Evolutionary conservation across 768 basidiomycete genomes (phyloP).

Genomic region (Phylloporus rhodoxanthus): DNA sequence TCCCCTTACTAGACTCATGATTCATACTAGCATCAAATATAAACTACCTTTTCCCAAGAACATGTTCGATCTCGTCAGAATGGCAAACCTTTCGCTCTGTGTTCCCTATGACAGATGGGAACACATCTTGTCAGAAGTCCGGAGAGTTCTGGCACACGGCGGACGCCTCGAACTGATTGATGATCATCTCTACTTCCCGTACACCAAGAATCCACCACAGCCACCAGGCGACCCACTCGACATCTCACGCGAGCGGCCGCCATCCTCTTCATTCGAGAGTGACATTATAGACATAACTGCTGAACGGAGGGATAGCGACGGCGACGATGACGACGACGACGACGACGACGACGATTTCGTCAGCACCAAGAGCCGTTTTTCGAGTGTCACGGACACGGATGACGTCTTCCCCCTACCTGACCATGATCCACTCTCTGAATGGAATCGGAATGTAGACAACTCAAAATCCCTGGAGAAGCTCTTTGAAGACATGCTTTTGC

Average conservation of each 20-base stretch:
- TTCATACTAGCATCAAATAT: constrained; percentile 41
- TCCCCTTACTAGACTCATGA: constrained; percentile 8
- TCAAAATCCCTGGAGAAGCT: constrained; percentile 49
- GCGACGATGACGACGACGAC: constrained; percentile 12
- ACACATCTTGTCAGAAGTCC: constrained; percentile 50
- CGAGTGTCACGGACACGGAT: constrained; percentile 17
- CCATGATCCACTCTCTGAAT: constrained; percentile 31
- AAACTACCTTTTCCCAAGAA: constrained; percentile 56
- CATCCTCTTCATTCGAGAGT: constrained; percentile 18
- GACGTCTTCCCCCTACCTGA: constrained; percentile 14
- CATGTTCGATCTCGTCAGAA: constrained; percentile 66
- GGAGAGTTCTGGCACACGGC: constrained; percentile 52
- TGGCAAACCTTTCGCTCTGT: constrained; percentile 61
- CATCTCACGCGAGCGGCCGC: neutral
- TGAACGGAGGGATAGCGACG: constrained; percentile 5
- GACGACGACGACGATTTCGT: constrained; percentile 30
- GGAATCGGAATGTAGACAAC: constrained; percentile 36
- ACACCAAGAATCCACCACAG: constrained; percentile 30
- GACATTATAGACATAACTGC: constrained; percentile 16
- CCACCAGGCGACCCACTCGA: constrained; percentile 6
- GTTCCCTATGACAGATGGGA: constrained; percentile 60
- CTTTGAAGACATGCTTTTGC: constrained; percentile 54
- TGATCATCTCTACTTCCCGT: constrained; percentile 64
- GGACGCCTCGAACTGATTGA: constrained; percentile 73
- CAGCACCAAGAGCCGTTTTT: constrained; percentile 29